Base-by-base conservation (phyloP, 768 basidiomycete species). In the Mycena venus region DNA sequence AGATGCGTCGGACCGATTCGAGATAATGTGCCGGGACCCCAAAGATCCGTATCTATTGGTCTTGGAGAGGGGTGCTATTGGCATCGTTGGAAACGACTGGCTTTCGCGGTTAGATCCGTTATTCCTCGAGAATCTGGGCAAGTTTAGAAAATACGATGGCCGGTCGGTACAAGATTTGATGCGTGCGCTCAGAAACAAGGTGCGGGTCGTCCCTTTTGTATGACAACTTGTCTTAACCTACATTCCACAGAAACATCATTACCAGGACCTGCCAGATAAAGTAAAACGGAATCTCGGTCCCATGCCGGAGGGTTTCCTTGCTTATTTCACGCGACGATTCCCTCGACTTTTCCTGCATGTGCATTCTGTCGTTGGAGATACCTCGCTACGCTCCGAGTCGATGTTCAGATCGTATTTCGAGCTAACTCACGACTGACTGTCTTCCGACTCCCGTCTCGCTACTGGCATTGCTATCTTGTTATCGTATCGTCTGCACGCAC, bases 121-220 rank as follows among this genome's bases (percentile, higher is more conserved):
- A 15, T 96, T 99, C 83, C 92, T 96, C 65, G 97, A 98, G 73
- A 99, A 96, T 81, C 84, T 99, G 64, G 97, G 98, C 66, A 99
- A 99, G 83, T 99, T 97, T 84, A 88, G 98, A 78, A 99, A 99
- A 83, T 99, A 99, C 80, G 96, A 99, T 80, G 96, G 95, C 23
- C 87, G 87, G 79, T 95, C 94, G 65, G 94, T 99, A 12, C 95
- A 98, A 76, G 98, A 99, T 85, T 84, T 99, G 11, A 82, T 99
- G 59, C 90, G 98, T 63, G 98, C 98, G 5, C 84, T 99, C 79
- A 88, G 98, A 75, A 99, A 99, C 83, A 99, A 99, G 90, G 97
- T 96, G 70, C 51, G 91, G 82, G 1, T n/a, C 62, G 21, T 36
- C 23, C 27, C 68, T 58, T 31, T 66, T 17, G 29, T 49, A 49